These are phyloP conservation scores for Apiosordaria backusii DNA, from an alignment of 495 filamentous ascomycete genomes.

Conservation along the genomic window DNA sequence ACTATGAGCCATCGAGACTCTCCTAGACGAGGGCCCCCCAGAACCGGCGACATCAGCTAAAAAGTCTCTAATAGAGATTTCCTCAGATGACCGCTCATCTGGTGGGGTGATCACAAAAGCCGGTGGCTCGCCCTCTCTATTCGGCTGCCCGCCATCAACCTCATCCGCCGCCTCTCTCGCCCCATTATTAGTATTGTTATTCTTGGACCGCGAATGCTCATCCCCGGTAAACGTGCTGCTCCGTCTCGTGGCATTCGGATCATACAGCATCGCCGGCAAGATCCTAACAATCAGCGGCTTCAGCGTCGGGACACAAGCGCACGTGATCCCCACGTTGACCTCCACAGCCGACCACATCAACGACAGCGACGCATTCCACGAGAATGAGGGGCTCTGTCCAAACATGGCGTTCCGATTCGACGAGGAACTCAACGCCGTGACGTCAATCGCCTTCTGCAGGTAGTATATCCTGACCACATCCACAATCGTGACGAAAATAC, in stretches of 20 bases:
- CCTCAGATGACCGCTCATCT: conserved; percentile 3
- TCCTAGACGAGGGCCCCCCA: neutral
- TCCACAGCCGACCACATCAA: conserved; percentile 94
- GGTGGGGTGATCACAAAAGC: neutral
- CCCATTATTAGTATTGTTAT: conserved; percentile 1
- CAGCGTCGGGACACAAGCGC: conserved; percentile 81
- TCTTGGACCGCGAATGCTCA: neutral
- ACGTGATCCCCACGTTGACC: conserved; percentile 84
- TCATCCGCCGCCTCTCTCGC: neutral
- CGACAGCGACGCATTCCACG: conserved; percentile 73
- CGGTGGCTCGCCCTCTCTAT: neutral
- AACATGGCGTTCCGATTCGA: conserved; percentile 31
- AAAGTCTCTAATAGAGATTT: conserved; percentile 12
- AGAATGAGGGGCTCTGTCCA: conserved; percentile 41
- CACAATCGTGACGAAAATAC: conserved; percentile 81
- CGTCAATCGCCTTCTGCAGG: conserved; percentile 65
- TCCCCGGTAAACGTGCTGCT: conserved; percentile 16
- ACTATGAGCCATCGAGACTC: neutral
- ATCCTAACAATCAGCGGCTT: conserved; percentile 79
- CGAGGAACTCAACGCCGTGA: conserved; percentile 26
- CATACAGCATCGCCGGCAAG: conserved; percentile 65
- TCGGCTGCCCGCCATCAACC: neutral
- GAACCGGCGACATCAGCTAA: neutral
- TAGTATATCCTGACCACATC: conserved; percentile 89
- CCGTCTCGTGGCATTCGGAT: conserved; percentile 35